Conservation (phyloP, 176 grass and related monocot species). For the Aegilops umbellulata region DNA sequence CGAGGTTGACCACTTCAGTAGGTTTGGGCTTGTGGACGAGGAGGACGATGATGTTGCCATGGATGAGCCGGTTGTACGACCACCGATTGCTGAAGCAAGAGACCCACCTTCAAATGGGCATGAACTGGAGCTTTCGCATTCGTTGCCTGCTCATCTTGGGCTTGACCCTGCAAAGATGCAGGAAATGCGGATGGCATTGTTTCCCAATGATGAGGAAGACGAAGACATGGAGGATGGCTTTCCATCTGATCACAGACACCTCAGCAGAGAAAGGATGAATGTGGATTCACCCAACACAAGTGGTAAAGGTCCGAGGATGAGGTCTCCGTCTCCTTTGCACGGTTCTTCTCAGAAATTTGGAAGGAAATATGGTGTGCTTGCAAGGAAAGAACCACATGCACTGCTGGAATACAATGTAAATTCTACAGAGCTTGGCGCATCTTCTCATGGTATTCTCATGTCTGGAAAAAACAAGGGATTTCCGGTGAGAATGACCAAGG, state of each 20-base stretch:
- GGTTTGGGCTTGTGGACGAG: conserved; percentile 89
- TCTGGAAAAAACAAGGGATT: conserved; percentile 72
- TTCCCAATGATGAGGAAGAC: conserved; percentile 51
- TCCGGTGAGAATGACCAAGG: conserved; percentile 66
- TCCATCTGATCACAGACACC: conserved; percentile 41
- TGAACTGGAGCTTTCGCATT: conserved; percentile 77
- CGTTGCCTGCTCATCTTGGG: conserved; percentile 84
- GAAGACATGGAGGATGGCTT: conserved; percentile 50
- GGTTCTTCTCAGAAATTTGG: conserved; percentile 49
- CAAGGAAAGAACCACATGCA: conserved; percentile 60
- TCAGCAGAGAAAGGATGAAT: conserved; percentile 51
- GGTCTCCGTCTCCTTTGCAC: conserved; percentile 55
- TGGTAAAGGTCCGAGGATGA: conserved; percentile 41
- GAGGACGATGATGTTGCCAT: conserved; percentile 73
- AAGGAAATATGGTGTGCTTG: conserved; percentile 39
- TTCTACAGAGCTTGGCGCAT: conserved; percentile 54
- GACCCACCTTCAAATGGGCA: conserved; percentile 39
- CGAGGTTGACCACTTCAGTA: conserved; percentile 89
- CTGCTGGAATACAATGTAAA: conserved; percentile 70
- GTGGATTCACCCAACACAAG: conserved; percentile 56
- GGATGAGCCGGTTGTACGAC: conserved; percentile 52
- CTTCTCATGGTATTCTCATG: conserved; percentile 66
- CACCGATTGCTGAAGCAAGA: conserved; percentile 45
- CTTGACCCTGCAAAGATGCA: conserved; percentile 87
- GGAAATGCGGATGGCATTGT: conserved; percentile 71